These are phyloP conservation scores for Xylariaceae sp. DNA, from an alignment of 2,329 filamentous ascomycete genomes.

Conservation along the genomic window DNA sequence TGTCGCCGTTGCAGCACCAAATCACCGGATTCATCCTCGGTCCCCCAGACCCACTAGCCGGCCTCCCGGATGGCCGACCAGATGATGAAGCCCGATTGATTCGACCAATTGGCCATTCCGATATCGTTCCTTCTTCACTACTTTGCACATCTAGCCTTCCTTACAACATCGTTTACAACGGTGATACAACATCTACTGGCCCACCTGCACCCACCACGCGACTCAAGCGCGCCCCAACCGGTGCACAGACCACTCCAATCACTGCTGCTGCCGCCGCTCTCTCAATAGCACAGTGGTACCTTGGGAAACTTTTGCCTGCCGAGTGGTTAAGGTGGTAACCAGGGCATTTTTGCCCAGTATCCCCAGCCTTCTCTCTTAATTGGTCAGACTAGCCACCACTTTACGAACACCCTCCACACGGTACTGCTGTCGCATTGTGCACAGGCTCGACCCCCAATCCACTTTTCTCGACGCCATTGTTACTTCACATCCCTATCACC, in stretches of 20 bases:
- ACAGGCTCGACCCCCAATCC: background rate
- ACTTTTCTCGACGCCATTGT: background rate
- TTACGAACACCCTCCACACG: background rate
- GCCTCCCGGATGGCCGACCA: conserved; percentile 4
- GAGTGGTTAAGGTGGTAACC: conserved; percentile 15
- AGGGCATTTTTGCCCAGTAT: conserved; percentile 10
- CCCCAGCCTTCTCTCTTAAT: conserved; percentile 20
- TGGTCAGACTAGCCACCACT: conserved; percentile 28
- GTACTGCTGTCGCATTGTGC: conserved; percentile 12
- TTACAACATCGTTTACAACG: conserved; percentile 21
- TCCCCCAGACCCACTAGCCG: conserved; percentile 24
- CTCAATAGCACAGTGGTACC: background rate
- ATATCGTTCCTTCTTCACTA: conserved; percentile 12
- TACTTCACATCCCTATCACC: too few relatives aligned
- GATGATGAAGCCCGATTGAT: conserved; percentile 3
- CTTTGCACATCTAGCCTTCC: background rate
- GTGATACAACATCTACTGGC: conserved; percentile 4
- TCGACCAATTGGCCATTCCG: conserved; percentile 21
- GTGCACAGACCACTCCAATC: background rate
- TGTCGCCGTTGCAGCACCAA: background rate
- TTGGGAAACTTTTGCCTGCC: conserved; percentile 17
- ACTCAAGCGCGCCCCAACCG: conserved; percentile 1
- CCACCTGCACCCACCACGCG: background rate
- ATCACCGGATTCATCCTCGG: conserved; percentile 11
- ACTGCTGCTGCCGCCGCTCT: background rate